phyloP scores from a whole-genome alignment of 2,329 filamentous ascomycete species.

The Cadophora gregata region DNA sequence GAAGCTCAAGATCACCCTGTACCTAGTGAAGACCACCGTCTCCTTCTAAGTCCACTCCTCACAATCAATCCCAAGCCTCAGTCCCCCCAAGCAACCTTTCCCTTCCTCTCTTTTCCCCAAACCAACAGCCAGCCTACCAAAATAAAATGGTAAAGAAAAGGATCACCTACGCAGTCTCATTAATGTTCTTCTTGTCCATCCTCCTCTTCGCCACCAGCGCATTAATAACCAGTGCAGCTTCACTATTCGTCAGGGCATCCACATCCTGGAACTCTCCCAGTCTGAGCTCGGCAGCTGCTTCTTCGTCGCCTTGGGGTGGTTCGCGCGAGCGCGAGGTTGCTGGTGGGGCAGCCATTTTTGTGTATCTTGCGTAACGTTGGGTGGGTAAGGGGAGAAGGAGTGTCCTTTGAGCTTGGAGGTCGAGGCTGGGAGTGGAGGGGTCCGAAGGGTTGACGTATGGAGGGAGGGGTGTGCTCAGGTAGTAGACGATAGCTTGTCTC shows the following conservation, averaged over 20 bases:
- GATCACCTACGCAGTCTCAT: constrained; percentile 81
- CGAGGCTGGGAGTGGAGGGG: neutral
- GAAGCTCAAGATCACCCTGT: no score
- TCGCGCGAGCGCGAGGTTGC: constrained; percentile 69
- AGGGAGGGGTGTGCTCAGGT: neutral
- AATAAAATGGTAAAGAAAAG: constrained; percentile 11
- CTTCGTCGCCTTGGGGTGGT: constrained; percentile 78
- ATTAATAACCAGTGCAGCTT: constrained; percentile 90
- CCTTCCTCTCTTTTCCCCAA: neutral
- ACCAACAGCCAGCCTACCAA: neutral
- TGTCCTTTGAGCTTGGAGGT: no score
- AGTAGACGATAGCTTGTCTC: neutral
- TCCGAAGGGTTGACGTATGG: neutral
- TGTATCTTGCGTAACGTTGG: neutral
- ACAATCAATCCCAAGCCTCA: no score
- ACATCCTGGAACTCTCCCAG: constrained; percentile 94
- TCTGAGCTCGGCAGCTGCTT: constrained; percentile 79
- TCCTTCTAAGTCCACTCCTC: neutral
- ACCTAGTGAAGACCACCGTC: no score
- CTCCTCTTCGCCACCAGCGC: constrained; percentile 83
- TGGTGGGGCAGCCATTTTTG: constrained; percentile 37
- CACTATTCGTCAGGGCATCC: constrained; percentile 88
- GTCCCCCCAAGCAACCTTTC: neutral
- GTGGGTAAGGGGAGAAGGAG: constrained; percentile 12
- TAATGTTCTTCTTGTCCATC: constrained; percentile 80